Evolutionary conservation across 768 basidiomycete genomes (phyloP), one percentile per base, ranked within the genome.

Genomic region (Termitomyces sp.): DNA sequence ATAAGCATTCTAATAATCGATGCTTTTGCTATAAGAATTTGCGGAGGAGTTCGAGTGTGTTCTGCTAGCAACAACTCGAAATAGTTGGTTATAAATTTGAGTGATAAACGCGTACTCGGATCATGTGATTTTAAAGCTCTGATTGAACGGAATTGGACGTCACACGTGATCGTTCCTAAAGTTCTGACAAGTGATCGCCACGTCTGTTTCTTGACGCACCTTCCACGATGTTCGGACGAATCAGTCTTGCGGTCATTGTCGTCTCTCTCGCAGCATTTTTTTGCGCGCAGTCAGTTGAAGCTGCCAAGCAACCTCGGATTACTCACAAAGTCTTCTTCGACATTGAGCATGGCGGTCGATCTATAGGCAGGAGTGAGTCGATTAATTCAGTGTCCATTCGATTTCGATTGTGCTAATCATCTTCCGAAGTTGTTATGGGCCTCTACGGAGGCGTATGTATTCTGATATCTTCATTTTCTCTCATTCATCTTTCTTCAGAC

Each of bases 311-410:
- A 15, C 96, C 96, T 14, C 86, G 80, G 73, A 86, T 98, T 65
- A 97, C 96, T 46, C 77, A 90, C 81, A 93, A 89, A 73, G 87
- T 97, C 63, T 97, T 85, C 78, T 97, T 98, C 68, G 94, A 97
- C 71, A 86, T 98, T 56, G 86, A 88, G 64, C 95, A 97, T 73
- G 96, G 96, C 30, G 94, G 89, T 71, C 78, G 89, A 71, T 78
- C 85, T 50, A 51, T 98, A 44, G 96, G 96, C 53, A 82, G 95
- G 60, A 77, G 93, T 92, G 69, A 53, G 76, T 72, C 19, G 59
- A 53, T 42, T 47, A 33, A 38, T 38, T 38, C 15, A 11, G 10
- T 55, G 19, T 60, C 38, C 14, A 28, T 56, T 14, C 40, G 21
- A 40, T 54, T 15, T n/a, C 2, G 49, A 45, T 44, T 50, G 37